Percentiles rank a stretch among this genome's conserved stretches.
These are phyloP conservation scores for Amanita brunnescens DNA, from an alignment of 768 basidiomycete species.

Conservation along the genomic window DNA sequence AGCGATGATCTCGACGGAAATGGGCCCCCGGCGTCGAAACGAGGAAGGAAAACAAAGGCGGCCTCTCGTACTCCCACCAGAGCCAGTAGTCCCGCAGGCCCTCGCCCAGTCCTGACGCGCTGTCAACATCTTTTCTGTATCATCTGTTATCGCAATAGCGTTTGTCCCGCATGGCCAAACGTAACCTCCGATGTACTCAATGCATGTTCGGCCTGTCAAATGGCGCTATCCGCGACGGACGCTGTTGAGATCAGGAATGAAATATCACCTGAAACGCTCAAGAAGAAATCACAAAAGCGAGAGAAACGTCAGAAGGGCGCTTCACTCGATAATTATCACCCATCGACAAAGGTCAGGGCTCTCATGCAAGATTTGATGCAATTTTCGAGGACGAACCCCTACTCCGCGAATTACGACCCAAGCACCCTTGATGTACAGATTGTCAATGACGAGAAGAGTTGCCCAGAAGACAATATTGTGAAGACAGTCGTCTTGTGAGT, in stretches of 20 bases:
- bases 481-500: slow-evolving; percentile 97
- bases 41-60: slow-evolving; percentile 40
- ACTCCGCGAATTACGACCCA: slow-evolving; percentile 83
- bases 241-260: slow-evolving; percentile 78
- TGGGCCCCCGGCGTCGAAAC: slow-evolving; percentile 37
- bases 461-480: slow-evolving; percentile 56
- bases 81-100: slow-evolving; percentile 57
- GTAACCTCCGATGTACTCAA: slow-evolving; percentile 46
- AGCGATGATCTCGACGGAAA: slow-evolving; percentile 43
- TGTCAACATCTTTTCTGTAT: slow-evolving; percentile 94
- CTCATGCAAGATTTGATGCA: slow-evolving; percentile 72
- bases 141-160: slow-evolving; percentile 72
- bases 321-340: slow-evolving; percentile 47
- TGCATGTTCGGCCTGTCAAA: slow-evolving; percentile 74
- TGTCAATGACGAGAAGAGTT: slow-evolving; percentile 66
- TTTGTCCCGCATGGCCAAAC: slow-evolving; percentile 77
- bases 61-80: slow-evolving; percentile 65
- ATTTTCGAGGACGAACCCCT: slow-evolving; percentile 78
- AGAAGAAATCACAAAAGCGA: slow-evolving; percentile 57
- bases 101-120: slow-evolving; percentile 71
- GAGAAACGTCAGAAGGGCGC: slow-evolving; percentile 58
- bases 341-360: slow-evolving; percentile 85
- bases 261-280: slow-evolving; percentile 34
- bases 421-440: slow-evolving; percentile 63
- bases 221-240: slow-evolving; percentile 57